Evolutionary conservation across 2,329 filamentous ascomycete species (phyloP).

Genomic region (Aureobasidium sp.): DNA sequence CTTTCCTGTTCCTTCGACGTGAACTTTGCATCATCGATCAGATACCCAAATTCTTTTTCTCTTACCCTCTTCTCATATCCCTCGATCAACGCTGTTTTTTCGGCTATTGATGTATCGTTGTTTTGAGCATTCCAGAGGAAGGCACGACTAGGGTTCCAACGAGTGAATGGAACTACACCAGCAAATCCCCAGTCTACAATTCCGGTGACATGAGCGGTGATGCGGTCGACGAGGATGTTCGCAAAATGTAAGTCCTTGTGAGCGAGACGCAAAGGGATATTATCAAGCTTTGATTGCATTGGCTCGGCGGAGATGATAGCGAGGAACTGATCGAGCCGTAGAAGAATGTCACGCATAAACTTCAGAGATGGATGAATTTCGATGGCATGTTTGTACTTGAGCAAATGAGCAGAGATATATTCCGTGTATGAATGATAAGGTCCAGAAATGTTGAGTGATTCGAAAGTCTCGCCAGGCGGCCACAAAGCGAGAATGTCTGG

Average conservation of each 20-base stretch:
- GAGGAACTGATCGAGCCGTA: neutral
- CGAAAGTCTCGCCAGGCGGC: neutral
- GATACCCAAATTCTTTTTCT: neutral
- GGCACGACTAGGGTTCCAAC: neutral
- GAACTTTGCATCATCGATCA: neutral
- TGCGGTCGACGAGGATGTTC: neutral
- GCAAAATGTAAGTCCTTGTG: constrained; percentile 8
- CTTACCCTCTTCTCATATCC: neutral
- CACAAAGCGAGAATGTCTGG: neutral
- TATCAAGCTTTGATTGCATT: neutral
- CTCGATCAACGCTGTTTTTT: neutral
- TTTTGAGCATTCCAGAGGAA: constrained; percentile 7
- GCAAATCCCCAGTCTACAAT: constrained; percentile 9
- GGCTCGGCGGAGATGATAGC: neutral
- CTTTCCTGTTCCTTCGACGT: neutral
- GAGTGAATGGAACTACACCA: neutral
- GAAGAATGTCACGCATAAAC: neutral
- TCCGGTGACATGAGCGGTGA: neutral
- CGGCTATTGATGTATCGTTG: neutral
- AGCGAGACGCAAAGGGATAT: neutral
- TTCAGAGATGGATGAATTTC: neutral
- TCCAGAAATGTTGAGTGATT: neutral
- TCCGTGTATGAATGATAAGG: neutral
- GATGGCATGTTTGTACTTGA: neutral
- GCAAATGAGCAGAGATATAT: neutral